phyloP scores from a whole-genome alignment of 2,329 filamentous ascomycete genomes.

The Colletotrichum viniferum region DNA sequence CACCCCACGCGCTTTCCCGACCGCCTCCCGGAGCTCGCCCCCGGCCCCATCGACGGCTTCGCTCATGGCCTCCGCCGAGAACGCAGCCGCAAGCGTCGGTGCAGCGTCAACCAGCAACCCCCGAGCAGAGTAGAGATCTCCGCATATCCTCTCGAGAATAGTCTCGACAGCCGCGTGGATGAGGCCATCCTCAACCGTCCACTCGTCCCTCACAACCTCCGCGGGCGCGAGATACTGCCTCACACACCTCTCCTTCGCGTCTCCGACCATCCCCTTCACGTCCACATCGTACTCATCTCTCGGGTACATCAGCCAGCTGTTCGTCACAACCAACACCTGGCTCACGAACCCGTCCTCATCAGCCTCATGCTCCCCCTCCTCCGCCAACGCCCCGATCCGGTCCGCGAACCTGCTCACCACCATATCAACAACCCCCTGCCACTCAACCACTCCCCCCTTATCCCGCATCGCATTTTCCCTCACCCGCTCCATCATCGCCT shows the following conservation, averaged over 20 bases:
- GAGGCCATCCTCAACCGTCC: slow-evolving; percentile 46
- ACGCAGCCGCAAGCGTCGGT: not conserved
- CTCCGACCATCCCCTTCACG: slow-evolving; percentile 30
- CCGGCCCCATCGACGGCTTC: not conserved
- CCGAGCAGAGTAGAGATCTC: not conserved
- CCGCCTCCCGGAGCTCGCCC: not conserved
- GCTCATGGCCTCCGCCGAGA: not conserved
- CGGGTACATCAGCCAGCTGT: slow-evolving; percentile 48
- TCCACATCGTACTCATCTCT: slow-evolving; percentile 6
- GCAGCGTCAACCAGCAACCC: not conserved
- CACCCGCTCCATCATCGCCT: slow-evolving; percentile 47
- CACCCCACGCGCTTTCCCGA: slow-evolving; percentile 6
- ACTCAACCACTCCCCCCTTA: slow-evolving; percentile 49
- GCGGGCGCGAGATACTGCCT: slow-evolving; percentile 46
- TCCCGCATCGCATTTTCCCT: slow-evolving; percentile 40
- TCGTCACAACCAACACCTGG: slow-evolving; percentile 43
- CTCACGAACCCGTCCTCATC: slow-evolving; percentile 29
- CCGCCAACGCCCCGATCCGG: slow-evolving; percentile 43
- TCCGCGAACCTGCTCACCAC: slow-evolving; percentile 66
- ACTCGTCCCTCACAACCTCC: slow-evolving; percentile 22
- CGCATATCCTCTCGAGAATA: slow-evolving; percentile 45
- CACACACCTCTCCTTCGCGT: slow-evolving; percentile 51
- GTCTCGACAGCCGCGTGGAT: slow-evolving; percentile 47
- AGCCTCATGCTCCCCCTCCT: slow-evolving; percentile 16
- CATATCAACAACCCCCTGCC: slow-evolving; percentile 72